These are phyloP conservation scores for Pinus albicaulis DNA, from an alignment of 75 land plant genomes.

Conservation along the genomic window DNA sequence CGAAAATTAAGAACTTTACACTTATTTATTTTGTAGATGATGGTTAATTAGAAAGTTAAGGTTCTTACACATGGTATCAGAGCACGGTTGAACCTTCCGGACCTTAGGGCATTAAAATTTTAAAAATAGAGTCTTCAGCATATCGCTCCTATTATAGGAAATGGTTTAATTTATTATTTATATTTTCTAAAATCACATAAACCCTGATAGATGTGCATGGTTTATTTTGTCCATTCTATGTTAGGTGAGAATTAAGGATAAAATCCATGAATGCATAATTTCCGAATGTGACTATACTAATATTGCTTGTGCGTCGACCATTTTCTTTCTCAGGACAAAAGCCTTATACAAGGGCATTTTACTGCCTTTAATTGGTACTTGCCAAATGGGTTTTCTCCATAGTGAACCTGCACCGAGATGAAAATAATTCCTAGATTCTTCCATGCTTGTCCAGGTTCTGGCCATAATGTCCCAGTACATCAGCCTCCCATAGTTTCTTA, in stretches of 20 bases:
- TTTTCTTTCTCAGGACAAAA: constrained; percentile 62
- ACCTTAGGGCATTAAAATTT: too few species aligned
- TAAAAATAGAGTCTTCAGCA: too few species aligned
- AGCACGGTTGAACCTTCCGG: too few species aligned
- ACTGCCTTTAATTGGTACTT: constrained; percentile 46
- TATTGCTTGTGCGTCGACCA: constrained; percentile 81
- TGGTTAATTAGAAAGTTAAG: too few species aligned
- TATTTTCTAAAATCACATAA: too few species aligned
- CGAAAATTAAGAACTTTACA: too few species aligned
- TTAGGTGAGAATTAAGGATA: constrained; percentile 81
- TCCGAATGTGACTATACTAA: constrained; percentile 92
- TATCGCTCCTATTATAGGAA: too few species aligned
- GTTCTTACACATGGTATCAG: too few species aligned
- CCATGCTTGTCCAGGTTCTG: constrained; percentile 15
- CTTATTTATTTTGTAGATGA: too few species aligned
- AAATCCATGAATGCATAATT: constrained; percentile 98
- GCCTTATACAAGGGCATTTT: constrained; percentile 66
- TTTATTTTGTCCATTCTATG: too few species aligned
- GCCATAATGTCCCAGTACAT: constrained; percentile 42
- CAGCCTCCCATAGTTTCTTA: constrained; percentile 89
- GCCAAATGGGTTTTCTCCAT: constrained; percentile 67
- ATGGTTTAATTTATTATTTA: too few species aligned
- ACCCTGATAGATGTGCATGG: too few species aligned
- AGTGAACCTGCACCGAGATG: constrained; percentile 9
- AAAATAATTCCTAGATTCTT: neutral